Percentiles rank a stretch among this genome's conserved stretches.
These are phyloP conservation scores for Candida tetrigidarum DNA, from an alignment of 1,139 yeast species.

Conservation along the genomic window DNA sequence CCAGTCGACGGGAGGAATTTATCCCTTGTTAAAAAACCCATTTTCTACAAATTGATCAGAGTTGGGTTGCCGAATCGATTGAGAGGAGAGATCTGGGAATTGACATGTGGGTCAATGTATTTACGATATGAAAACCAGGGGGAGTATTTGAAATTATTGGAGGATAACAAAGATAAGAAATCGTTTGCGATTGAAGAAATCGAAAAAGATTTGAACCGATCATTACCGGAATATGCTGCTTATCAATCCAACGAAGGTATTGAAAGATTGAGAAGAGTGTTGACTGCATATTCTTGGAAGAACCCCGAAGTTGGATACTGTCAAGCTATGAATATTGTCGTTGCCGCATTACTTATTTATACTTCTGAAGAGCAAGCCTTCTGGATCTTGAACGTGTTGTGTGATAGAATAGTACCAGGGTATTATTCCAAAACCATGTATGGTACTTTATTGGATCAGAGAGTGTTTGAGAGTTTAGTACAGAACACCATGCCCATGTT, in stretches of 20 bases:
- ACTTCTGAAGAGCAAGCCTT: slow-evolving; percentile 98
- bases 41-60: slow-evolving; percentile 79
- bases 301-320: slow-evolving; percentile 98
- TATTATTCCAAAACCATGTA: slow-evolving; percentile 98
- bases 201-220: slow-evolving; percentile 92
- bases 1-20: slow-evolving; percentile 83
- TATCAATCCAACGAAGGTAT: slow-evolving; percentile 90
- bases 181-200: slow-evolving; percentile 95
- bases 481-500: slow-evolving; percentile 88
- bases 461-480: slow-evolving; percentile 89
- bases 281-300: slow-evolving; percentile 95
- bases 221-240: slow-evolving; percentile 95
- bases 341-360: slow-evolving; percentile 89
- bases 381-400: slow-evolving; percentile 85
- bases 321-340: slow-evolving; percentile 98
- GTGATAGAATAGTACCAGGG: slow-evolving; percentile 90
- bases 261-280: slow-evolving; percentile 77
- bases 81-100: slow-evolving; percentile 97
- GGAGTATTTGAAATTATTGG: slow-evolving; percentile 61
- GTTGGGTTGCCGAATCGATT: slow-evolving; percentile 92
- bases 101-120: slow-evolving; percentile 86
- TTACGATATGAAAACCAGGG: slow-evolving; percentile 64
- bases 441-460: slow-evolving; percentile 92
- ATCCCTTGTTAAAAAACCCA: slow-evolving; percentile 71
- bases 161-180: slow-evolving; percentile 60